phyloP scores from a whole-genome alignment of 2,329 filamentous ascomycete genomes.

The Alternaria conjuncta region DNA sequence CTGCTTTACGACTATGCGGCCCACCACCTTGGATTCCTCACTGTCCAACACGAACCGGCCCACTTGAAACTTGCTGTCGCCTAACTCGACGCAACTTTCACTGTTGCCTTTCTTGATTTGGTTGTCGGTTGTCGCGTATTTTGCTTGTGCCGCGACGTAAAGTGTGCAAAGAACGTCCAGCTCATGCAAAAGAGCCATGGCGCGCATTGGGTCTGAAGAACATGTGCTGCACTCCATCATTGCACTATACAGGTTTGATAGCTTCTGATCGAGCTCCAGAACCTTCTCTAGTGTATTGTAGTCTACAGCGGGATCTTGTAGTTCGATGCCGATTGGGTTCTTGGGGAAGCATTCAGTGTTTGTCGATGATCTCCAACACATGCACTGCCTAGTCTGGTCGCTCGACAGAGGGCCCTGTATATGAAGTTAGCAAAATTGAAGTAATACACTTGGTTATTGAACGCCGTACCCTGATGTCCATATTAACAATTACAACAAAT shows the following conservation, averaged over 20 bases:
- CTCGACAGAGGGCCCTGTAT: neutral
- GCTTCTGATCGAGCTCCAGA: neutral
- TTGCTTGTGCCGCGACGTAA: neutral
- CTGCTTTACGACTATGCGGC: neutral
- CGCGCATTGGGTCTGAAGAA: neutral
- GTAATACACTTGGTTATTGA: neutral
- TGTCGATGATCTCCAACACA: neutral
- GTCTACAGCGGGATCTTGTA: neutral
- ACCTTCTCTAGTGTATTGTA: neutral
- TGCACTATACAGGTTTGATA: neutral
- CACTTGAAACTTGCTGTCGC: neutral
- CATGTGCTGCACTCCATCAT: neutral
- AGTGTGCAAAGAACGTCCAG: neutral
- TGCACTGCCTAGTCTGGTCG: neutral
- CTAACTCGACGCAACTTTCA: neutral
- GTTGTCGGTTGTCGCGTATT: neutral
- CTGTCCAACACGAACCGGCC: neutral
- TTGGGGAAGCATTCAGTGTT: neutral
- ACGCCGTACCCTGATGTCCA: neutral
- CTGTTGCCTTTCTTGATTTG: neutral
- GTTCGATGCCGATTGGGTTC: neutral
- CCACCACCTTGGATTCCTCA: neutral
- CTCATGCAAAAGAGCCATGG: neutral
- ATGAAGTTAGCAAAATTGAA: neutral
- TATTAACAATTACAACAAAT: neutral